These are phyloP conservation scores for Arabidopsis suecica DNA, from an alignment of 345 rosid species.

Conservation along the genomic window DNA sequence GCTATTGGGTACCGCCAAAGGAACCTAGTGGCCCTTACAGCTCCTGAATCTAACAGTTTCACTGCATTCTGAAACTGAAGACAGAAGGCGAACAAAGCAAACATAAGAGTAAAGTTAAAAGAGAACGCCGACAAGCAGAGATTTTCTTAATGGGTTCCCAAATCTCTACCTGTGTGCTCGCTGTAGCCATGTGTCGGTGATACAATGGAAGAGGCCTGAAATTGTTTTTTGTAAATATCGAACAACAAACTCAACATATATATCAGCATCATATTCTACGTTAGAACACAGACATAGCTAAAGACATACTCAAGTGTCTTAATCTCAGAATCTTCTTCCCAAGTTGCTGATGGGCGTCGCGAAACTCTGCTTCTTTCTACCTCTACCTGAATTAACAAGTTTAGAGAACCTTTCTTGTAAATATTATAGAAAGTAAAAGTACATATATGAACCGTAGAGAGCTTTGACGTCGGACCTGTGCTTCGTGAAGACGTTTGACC, in stretches of 20 bases:
- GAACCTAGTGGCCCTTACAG: slow-evolving; percentile 95
- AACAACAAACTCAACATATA: slow-evolving; percentile 59
- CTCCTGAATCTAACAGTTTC: slow-evolving; percentile 86
- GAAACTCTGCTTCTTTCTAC: slow-evolving; percentile 86
- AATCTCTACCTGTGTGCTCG: slow-evolving; percentile 70
- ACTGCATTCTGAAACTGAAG: slow-evolving; percentile 92
- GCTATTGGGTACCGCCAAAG: slow-evolving; percentile 98
- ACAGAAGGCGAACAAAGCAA: slow-evolving; percentile 32
- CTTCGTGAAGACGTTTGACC: slow-evolving; percentile 82
- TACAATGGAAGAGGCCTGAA: slow-evolving; percentile 94
- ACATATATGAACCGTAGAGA: slow-evolving; percentile 26
- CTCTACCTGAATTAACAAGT: slow-evolving; percentile 61
- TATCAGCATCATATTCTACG: slow-evolving; percentile 60
- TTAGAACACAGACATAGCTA: neutral
- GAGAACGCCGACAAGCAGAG: neutral
- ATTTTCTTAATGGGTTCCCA: slow-evolving; percentile 8
- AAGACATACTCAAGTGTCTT: slow-evolving; percentile 86
- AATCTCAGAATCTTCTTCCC: slow-evolving; percentile 97
- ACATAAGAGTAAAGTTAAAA: slow-evolving; percentile 2
- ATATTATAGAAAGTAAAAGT: slow-evolving; percentile 25
- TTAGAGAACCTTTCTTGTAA: slow-evolving; percentile 12
- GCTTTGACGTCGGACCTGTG: slow-evolving; percentile 58
- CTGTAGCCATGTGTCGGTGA: slow-evolving; percentile 82
- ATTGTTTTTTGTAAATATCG: slow-evolving; percentile 13
- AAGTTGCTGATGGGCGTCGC: slow-evolving; percentile 70